These are phyloP conservation scores for Malus orientalis DNA, from an alignment of 306 rosid species.

Conservation along the genomic window DNA sequence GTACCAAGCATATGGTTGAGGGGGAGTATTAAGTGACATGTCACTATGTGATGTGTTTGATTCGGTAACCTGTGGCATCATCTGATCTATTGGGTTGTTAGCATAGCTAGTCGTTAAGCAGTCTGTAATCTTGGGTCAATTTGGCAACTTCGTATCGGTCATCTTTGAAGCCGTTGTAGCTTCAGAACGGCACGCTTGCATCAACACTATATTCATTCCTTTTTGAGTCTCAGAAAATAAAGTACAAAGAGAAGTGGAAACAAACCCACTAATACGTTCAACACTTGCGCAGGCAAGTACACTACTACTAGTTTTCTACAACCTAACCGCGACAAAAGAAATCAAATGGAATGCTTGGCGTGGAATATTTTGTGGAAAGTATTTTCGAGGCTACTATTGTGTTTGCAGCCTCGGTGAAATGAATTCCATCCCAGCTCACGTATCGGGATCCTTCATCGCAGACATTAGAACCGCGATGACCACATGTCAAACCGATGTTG, in stretches of 20 bases:
- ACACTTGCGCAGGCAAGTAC: background rate
- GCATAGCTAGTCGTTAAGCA: too few relatives aligned
- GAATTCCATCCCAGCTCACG: conserved; percentile 84
- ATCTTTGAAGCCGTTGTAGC: too few relatives aligned
- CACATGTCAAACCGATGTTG: conserved; percentile 55
- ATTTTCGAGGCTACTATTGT: conserved; percentile 47
- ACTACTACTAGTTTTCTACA: background rate
- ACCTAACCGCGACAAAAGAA: conserved; percentile 55
- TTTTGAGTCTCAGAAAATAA: too few relatives aligned
- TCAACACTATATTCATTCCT: too few relatives aligned
- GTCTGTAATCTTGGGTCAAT: too few relatives aligned
- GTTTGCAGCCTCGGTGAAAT: conserved; percentile 75
- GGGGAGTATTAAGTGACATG: too few relatives aligned
- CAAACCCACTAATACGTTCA: background rate
- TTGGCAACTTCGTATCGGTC: too few relatives aligned
- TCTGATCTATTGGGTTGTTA: too few relatives aligned
- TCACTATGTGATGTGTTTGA: too few relatives aligned
- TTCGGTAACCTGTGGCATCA: too few relatives aligned
- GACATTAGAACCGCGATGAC: conserved; percentile 62
- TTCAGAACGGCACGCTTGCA: too few relatives aligned
- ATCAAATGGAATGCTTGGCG: conserved; percentile 55
- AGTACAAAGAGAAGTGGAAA: background rate
- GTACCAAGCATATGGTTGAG: too few relatives aligned
- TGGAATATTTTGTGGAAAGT: conserved; percentile 56
- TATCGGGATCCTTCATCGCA: conserved; percentile 50